Evolutionary conservation across 768 basidiomycete genomes (phyloP), one percentile per base, ranked within the genome.

Genomic region (Calocera viscosa): DNA sequence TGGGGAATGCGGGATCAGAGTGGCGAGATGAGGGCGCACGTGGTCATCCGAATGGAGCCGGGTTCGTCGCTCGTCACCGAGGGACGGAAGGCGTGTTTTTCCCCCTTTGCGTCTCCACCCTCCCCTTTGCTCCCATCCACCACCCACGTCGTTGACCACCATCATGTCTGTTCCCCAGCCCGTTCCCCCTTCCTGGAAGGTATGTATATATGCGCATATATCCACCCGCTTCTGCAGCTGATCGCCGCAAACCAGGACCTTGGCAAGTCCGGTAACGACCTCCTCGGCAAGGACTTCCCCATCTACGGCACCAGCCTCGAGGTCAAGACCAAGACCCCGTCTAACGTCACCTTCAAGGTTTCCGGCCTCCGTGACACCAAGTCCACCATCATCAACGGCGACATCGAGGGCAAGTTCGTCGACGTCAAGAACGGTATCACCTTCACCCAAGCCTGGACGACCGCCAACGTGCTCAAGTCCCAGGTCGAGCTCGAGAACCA

Each of bases 121-220:
- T 40, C 35, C 60, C 11, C 30, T 65, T 63, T 64, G 28, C 33
- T 64, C 66, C 49, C 68, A 43, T 63, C 65, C 30, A 65, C 41
- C 33, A 67, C 64, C 30, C 16, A 22, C 32, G 24, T 22, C 2
- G 34, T 63, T 38, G n/a, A 22, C 49, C 63, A 43, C 41, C 65
- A 67, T 53, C 33, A 93, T 92, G 91, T 90, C 91, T 76, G 83
- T 92, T 73, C 91, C 94, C 77, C 94, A 95, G 75, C 91, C 94
- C 70, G 94, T 96, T 73, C 94, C 93, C 77, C 94, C 93, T 67
- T 93, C 91, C 75, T 96, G 93, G 93, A 94, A 94, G 86, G 93
- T 88, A 71, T 38, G 78, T 76, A 32, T 19, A 40, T 19, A 39
- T 49, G 24, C 40, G 26, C 32, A 47, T 69, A 67, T 69, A 71